Evolutionary conservation across 1,139 yeast genomes (phyloP), one percentile per base, ranked within the genome.

Genomic region (Taiozyma onychis): DNA sequence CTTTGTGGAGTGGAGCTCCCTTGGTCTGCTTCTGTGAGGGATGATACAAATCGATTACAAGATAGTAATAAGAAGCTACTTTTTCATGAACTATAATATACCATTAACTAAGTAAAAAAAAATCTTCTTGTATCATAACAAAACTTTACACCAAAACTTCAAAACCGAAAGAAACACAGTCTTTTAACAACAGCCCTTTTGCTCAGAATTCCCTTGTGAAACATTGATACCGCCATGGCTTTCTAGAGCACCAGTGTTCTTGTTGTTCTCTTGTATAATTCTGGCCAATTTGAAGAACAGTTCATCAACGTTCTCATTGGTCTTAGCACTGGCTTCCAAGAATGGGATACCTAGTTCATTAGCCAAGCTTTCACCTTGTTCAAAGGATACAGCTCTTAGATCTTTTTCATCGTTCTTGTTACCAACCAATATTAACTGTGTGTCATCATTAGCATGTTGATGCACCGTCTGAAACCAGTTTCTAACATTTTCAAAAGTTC

Each of bases 381-480:
- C 96, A 54, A 80, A 77, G 30, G 91, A 76, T 16, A 93, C 95
- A 51, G 83, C 88, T 74, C 97, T 71, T 70, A 88, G 72, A 55
- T 79, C 85, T 54, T 71, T 69, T 69, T 88, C 91, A 65, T 93
- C 99, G 66, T 88, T 85, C 75, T 93, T 93, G 76, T 93, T 93
- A 57, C 97, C 99, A 34, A 93, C 97, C 58, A 93, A 77, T 65
- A 93, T 85, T 66, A 91, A 78, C 68, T 89, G 96, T 21, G 97
- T 97, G 63, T 90, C 96, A 61, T 90, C 97, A 63, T 86, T 87
- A 44, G 99, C 98, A 64, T 95, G 97, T 68, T 90, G 97, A 66
- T 90, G 88, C 44, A 93, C 97, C 35, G 97, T 91, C 62, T 87
- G 83, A 72, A 80, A 88, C 99, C 99, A 93, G 61, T 88, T 88